Base-by-base conservation (phyloP, 331 rosid species). In the Ulmus americana region DNA sequence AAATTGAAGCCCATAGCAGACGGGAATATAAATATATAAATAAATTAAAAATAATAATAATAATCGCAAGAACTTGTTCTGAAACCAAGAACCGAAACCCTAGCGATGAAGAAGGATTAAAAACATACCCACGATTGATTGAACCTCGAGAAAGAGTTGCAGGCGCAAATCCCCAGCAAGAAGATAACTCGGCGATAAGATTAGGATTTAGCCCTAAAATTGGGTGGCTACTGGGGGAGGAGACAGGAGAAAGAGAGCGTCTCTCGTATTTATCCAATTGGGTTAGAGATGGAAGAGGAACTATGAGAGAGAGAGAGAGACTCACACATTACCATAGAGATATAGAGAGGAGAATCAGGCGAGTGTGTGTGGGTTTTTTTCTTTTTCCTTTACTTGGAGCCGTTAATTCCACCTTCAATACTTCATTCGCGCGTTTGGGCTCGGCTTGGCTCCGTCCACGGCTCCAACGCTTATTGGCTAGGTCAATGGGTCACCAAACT, bases 391-490 rank as follows among this genome's bases (percentile, higher is more conserved):
- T 80, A 39, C 68, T 66, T 61, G 51, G 75, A 77, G 72, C 85
- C 85, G 85, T 77, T 72, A 75, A 70, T 72, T 72, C 70, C 68
- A 39, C 82, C 67, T 77, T 77, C 69, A 74, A 71, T 58, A 67
- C 47, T 72, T 75, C 75, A 60, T 70, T 58, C 77, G 81, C 81
- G 87, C 82, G 76, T 54, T 38, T 6, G 55, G 68, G 77, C 60
- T 61, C 70, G 81, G 81, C 77, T 63, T 41, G 81, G 78, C 78
- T 77, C 70, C 14, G 68, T 63, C 66, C 69, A 11, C 28, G 70
- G 81, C 81, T 61, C 67, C 5, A 0, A 14, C 8, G 13, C 40
- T 20, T 8, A 28, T 28, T 28, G 35, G 35, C 35, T 28, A 3
- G 35, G 35, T 28, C 35, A 28, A 28, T 28, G 35, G 35, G 35